Base-by-base conservation (phyloP, 2,329 filamentous ascomycete species). In the Ophiostoma fasciatum region DNA sequence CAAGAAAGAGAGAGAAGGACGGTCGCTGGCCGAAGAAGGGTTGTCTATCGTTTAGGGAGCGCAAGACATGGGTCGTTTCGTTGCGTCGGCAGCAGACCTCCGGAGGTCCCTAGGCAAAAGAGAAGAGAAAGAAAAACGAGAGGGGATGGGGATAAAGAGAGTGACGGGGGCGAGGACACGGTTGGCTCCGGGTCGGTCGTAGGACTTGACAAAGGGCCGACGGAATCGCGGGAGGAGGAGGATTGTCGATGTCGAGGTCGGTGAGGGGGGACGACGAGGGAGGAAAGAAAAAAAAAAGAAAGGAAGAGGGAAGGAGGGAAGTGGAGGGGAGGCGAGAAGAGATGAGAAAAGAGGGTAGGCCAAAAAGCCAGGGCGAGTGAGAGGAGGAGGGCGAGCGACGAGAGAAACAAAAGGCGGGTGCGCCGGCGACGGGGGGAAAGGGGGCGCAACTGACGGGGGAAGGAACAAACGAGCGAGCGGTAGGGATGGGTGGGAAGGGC, bases 211-310 rank as follows among this genome's bases (percentile, higher is more conserved):
- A 42, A 44, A 20, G 40, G 42, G 42, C 40, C 36, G 41, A 42
- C 43, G 45, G 43, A 44, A 43, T 42, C 45, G 42, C 42, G 41
- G 42, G 40, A 38, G 36, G 28, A 36, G 32, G 27, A 18, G 29
- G 25, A 39, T 49, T 46, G 44, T 48, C 50, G 45, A 47, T 49
- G 49, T 49, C 42, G 41, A 40, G 38, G 35, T 45, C 45, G 47
- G 40, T 45, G 42, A 41, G 42, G 39, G 40, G 34, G 35, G 38
- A 45, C 30, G 28, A 25, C 19, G 31, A 28, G 10, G 11, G 13
- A 17, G 13, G 20, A 35, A 12, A 12, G 14, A 17, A 32, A 31
- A 19, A 13, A 15, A 23, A 28, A 29, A 22, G 20, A 18, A 31
- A n/a, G 26, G 12, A 30, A 28, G 15, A 17, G 29, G n/a, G 29